Evolutionary conservation across 495 filamentous ascomycete species (phyloP).

Genomic region (Cercophora sp.): DNA sequence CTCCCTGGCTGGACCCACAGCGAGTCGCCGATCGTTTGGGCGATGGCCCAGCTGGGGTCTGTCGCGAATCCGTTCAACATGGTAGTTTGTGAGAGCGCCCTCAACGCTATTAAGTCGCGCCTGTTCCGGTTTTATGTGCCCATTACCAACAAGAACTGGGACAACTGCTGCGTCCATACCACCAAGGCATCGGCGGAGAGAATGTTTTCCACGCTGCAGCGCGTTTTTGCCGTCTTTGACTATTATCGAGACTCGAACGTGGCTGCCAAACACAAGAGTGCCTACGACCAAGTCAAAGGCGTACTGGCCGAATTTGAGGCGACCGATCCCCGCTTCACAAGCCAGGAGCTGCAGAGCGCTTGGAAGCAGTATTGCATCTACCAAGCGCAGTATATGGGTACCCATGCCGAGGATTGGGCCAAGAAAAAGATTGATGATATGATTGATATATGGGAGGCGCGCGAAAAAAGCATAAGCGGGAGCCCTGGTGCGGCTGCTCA

Average conservation of each 20-base stretch:
- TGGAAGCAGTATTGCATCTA: not conserved
- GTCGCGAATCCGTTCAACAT: no score
- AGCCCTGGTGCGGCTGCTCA: no score
- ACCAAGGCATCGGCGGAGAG: not conserved
- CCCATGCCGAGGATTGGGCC: not conserved
- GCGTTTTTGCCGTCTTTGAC: not conserved
- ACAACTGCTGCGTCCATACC: not conserved
- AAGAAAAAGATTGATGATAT: no score
- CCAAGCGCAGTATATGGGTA: not conserved
- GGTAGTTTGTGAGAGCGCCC: not conserved
- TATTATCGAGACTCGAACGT: not conserved
- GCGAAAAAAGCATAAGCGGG: no score
- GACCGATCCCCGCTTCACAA: not conserved
- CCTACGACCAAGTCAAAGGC: not conserved
- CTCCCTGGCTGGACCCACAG: no score
- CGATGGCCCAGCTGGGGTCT: no score
- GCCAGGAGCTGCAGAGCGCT: not conserved
- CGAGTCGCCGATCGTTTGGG: no score
- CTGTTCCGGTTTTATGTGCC: not conserved
- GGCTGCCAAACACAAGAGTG: not conserved
- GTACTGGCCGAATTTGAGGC: not conserved
- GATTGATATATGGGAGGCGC: no score
- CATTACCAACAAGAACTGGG: not conserved
- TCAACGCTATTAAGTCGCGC: not conserved
- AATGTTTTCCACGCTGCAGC: not conserved